Evolutionary conservation across 345 rosid genomes (phyloP), one percentile per base, ranked within the genome.

Genomic region (Pugionium cornutum): DNA sequence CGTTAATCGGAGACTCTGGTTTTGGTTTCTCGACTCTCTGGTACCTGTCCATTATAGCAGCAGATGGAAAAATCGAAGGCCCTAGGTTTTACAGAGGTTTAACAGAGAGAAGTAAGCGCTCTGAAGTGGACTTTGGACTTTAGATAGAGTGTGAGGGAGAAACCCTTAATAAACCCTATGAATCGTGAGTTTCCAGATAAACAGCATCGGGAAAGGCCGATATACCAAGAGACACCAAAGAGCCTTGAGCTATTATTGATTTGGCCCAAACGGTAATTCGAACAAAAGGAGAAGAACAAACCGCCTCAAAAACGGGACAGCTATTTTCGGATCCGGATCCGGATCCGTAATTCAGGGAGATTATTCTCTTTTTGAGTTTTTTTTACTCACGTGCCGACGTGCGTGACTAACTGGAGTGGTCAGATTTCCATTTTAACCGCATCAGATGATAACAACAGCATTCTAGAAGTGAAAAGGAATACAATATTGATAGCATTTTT

Each of bases 21-120:
- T 83, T 89, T 7, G 84, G 89, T 64, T 79, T 92, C 73, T 84
- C 97, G 4, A 92, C 97, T 64, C 85, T 84, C 72, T 81, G 83
- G 75, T 92, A 89, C 70, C 89, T 83, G 69, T 92, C 98, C 98
- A 92, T 92, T 49, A 35, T 61, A 59, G 56, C 50, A 44, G 30
- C 5, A 50, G 48, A 64, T 50, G 32, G 6, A 18, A 49, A 7
- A 59, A 30, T 29, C 60, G 55, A 52, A 59, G 66, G 57, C 74
- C 79, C 74, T 63, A 70, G 59, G 34, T 18, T 18, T 0, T 18
- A 18, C 18, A 18, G 18, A 18, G 18, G 18, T 8, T 75, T 29
- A 33, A 41, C 37, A 57, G 70, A 74, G 64, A 60, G 11, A 26
- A 43, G 58, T 44, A 60, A 40, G 4, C n/a, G 54, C 43, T 58